phyloP scores from a whole-genome alignment of 257 asterid species.

The Mentha longifolia region DNA sequence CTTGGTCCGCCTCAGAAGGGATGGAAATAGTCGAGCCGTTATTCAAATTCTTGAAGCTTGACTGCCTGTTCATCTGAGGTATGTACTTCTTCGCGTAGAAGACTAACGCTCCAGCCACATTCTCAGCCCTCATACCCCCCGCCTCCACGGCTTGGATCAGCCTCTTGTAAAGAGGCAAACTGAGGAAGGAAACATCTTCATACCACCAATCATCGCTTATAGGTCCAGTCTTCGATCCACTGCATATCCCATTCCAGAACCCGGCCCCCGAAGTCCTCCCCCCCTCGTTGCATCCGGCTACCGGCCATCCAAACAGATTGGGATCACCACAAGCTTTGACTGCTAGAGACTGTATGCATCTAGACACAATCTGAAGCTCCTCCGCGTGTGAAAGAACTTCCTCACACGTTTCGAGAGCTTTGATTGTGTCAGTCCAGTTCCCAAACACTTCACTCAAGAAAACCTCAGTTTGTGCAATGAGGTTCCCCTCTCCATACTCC shows the following conservation, averaged over 20 bases:
- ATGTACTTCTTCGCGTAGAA: slow-evolving; percentile 79
- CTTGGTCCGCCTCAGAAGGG: slow-evolving; percentile 84
- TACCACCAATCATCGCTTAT: slow-evolving; percentile 83
- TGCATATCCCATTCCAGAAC: slow-evolving; percentile 70
- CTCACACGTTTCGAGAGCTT: slow-evolving; percentile 82
- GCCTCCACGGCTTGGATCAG: slow-evolving; percentile 72
- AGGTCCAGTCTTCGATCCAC: slow-evolving; percentile 28
- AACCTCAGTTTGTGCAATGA: slow-evolving; percentile 60
- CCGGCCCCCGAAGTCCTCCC: slow-evolving; percentile 31
- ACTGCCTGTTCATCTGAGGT: slow-evolving; percentile 79
- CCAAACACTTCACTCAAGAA: slow-evolving; percentile 65
- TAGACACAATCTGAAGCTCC: slow-evolving; percentile 67
- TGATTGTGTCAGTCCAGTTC: slow-evolving; percentile 81
- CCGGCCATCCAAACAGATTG: slow-evolving; percentile 60
- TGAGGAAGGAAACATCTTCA: slow-evolving; percentile 80
- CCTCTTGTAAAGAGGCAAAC: slow-evolving; percentile 65
- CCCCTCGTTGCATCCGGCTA: slow-evolving; percentile 38
- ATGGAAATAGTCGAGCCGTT: slow-evolving; percentile 55
- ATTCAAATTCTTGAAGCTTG: slow-evolving; percentile 62
- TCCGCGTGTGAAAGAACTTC: slow-evolving; percentile 73
- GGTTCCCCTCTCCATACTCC: slow-evolving; percentile 84
- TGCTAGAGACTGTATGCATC: slow-evolving; percentile 85
- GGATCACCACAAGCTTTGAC: slow-evolving; percentile 77
- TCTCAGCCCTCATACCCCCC: slow-evolving; percentile 67
- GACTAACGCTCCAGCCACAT: slow-evolving; percentile 66